Base-by-base conservation (phyloP, 2,329 filamentous ascomycete species). In the Botrytis squamosa region DNA sequence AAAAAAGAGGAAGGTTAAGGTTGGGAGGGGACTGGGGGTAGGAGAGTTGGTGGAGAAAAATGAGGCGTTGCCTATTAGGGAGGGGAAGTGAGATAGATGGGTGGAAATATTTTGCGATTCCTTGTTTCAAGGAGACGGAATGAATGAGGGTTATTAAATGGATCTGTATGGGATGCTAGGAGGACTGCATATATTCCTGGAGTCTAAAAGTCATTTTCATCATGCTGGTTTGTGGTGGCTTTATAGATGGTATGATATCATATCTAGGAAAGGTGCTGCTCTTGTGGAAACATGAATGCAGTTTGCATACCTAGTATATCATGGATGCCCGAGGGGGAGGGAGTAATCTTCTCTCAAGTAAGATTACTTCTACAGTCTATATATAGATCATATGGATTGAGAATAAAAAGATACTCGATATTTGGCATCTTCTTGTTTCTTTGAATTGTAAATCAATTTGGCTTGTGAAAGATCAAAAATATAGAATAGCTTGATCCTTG, bases 1-100 rank as follows among this genome's bases (percentile, higher is more conserved):
- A 42, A 90, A 89, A 82, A 93, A 92, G 89, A 87, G 92, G 77
- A 95, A 93, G 84, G 93, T 97, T 75, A 95, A 94, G 84, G 92
- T 98, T 69, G 95, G 95, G 25, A 86, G 94, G 79, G 88, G 86
- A 0, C 81, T 97, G 68, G 95, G 95, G 2, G 94, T 97, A 0
- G 92, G 91, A 3, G 91, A 92, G 77, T 83, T 94, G 80, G 91
- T 94, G 36, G 92, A 94, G 85, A 90, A 89, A 84, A 88, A 89
- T 76, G 91, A 92, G 83, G 49, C 33, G 49, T 57, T 68, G 25
- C 65, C 65, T 22, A 42, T 68, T 29, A 16, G 49, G 4, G 65
- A 68, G 25, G 65, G 10, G 25, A 57, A 42, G 65, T 68, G 36
- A 67, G 22, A 25, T 8, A 12, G 10, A 22, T 12, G 8, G 20